Evolutionary conservation across 352 stramenopile genomes (phyloP).

Genomic region (Phytophthora kernoviae): DNA sequence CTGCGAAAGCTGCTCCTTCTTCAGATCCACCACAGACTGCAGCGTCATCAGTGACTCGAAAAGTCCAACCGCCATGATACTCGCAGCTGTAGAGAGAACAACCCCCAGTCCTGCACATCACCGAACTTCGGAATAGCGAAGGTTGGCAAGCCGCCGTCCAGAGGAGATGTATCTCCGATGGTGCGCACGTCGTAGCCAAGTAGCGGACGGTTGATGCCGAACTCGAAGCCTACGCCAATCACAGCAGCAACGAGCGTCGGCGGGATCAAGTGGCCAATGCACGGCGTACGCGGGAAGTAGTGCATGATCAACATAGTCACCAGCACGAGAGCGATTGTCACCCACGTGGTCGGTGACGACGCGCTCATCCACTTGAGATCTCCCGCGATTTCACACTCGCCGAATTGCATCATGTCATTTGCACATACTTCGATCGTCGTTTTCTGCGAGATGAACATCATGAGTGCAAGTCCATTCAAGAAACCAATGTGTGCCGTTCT

Average conservation of each 20-base stretch:
- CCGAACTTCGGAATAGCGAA: conserved; percentile 56
- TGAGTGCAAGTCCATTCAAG: conserved; percentile 94
- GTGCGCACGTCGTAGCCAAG: conserved; percentile 77
- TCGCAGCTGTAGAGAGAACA: conserved; percentile 89
- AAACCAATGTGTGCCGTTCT: conserved; percentile 96
- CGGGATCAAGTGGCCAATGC: conserved; percentile 70
- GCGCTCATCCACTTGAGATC: conserved; percentile 79
- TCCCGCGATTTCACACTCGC: conserved; percentile 71
- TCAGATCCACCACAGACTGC: conserved; percentile 92
- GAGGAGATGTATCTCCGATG: conserved; percentile 74
- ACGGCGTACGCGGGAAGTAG: conserved; percentile 69
- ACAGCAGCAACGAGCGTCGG: conserved; percentile 81
- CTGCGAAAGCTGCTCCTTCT: conserved; percentile 72
- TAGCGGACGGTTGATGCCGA: conserved; percentile 81
- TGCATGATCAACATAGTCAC: conserved; percentile 90
- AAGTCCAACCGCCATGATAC: conserved; percentile 90
- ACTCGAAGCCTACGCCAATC: conserved; percentile 85
- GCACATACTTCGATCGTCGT: conserved; percentile 89
- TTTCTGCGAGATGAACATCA: conserved; percentile 95
- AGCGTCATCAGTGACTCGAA: conserved; percentile 96
- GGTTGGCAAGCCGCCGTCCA: conserved; percentile 55
- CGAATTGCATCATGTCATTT: conserved; percentile 59
- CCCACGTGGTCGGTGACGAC: conserved; percentile 56
- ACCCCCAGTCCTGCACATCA: conserved; percentile 64
- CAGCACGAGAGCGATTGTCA: conserved; percentile 70